These are phyloP conservation scores for Volvariella surrecta DNA, from an alignment of 1,284 basidiomycete species.

Conservation along the genomic window DNA sequence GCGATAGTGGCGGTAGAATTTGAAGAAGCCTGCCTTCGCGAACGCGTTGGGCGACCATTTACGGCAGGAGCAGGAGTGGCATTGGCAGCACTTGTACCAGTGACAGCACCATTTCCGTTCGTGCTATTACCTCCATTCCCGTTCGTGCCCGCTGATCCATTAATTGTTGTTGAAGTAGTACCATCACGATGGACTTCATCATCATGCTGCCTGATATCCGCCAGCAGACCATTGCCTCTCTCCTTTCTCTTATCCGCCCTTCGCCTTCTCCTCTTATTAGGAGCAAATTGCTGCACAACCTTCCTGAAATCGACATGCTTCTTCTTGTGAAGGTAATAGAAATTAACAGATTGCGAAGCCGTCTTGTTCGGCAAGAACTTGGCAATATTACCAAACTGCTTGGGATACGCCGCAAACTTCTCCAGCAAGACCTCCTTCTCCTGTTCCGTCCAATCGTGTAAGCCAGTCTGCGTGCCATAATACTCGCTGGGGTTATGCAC, in stretches of 20 bases:
- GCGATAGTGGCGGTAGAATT: too few species aligned
- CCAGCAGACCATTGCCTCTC: conserved; percentile 58
- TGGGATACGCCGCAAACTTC: conserved; percentile 81
- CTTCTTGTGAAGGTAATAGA: conserved; percentile 96
- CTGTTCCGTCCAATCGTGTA: conserved; percentile 81
- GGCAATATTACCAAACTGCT: conserved; percentile 90
- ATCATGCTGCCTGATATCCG: conserved; percentile 74
- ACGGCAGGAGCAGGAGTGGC: too few species aligned
- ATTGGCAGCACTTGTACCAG: too few species aligned
- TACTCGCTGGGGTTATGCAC: conserved; percentile 76
- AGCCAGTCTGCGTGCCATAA: conserved; percentile 64
- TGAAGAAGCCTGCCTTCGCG: background rate
- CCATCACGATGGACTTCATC: conserved; percentile 46
- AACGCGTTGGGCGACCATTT: background rate
- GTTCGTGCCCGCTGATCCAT: too few species aligned
- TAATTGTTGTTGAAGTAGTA: background rate
- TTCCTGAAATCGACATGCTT: conserved; percentile 78
- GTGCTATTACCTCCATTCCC: background rate
- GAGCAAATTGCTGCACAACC: conserved; percentile 56
- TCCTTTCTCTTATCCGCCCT: conserved; percentile 56
- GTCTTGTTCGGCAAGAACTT: conserved; percentile 81
- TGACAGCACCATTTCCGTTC: too few species aligned
- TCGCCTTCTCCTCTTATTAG: conserved; percentile 52
- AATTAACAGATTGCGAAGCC: conserved; percentile 83
- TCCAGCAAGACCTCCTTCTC: conserved; percentile 79